Conservation (phyloP, 140 eudicot species). For the Senecio squalidus region DNA sequence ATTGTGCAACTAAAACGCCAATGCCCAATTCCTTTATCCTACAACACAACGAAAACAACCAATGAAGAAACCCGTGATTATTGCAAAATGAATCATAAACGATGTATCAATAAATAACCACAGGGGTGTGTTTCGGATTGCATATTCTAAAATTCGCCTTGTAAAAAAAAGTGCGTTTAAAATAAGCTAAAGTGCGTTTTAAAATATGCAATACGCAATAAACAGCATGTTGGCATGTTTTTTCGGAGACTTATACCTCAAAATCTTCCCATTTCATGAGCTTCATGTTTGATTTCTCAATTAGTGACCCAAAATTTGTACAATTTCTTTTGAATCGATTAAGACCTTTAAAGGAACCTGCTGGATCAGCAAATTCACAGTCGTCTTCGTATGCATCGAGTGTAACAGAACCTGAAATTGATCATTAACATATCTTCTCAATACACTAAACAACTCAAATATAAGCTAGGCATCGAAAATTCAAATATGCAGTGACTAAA, state of each 20-base stretch:
- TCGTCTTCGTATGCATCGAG: conserved; percentile 81
- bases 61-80: not conserved
- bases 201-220: too few species aligned
- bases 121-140: too few species aligned
- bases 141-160: too few species aligned
- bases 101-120: too few species aligned
- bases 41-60: conserved; percentile 6
- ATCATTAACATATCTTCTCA: not conserved
- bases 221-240: too few species aligned
- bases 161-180: too few species aligned
- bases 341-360: conserved; percentile 79
- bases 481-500: too few species aligned
- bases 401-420: conserved; percentile 55
- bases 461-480: not conserved
- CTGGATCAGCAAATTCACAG: conserved; percentile 99
- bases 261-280: conserved; percentile 92
- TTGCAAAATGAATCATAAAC: not conserved
- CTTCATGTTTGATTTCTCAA: conserved; percentile 77
- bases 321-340: conserved; percentile 82
- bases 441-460: not conserved
- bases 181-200: too few species aligned
- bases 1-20: conserved; percentile 95
- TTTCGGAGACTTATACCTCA: conserved; percentile 39
- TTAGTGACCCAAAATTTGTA: conserved; percentile 77
- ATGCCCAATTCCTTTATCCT: conserved; percentile 89